Evolutionary conservation across 2,329 filamentous ascomycete species (phyloP).

Genomic region (Gliomastix tumulicola): DNA sequence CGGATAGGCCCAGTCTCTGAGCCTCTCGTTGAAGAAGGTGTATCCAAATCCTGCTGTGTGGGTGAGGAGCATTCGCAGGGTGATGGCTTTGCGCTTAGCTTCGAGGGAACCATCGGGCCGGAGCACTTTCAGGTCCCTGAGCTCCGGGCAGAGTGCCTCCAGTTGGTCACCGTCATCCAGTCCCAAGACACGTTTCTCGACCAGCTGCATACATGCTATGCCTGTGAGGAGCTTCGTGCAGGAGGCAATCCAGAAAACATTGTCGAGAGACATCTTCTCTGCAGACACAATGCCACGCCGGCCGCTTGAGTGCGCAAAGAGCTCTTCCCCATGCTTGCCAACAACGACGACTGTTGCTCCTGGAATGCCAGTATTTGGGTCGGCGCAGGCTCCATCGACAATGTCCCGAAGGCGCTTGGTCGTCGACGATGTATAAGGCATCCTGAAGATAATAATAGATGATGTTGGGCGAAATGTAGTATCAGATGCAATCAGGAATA

Average conservation of each 20-base stretch:
- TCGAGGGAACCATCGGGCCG: constrained; percentile 25
- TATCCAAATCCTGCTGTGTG: constrained; percentile 54
- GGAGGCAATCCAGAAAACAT: constrained; percentile 41
- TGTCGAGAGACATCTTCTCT: constrained; percentile 52
- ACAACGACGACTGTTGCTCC: constrained; percentile 38
- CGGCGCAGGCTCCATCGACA: constrained; percentile 26
- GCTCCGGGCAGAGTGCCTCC: constrained; percentile 40
- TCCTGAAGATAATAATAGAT: no score
- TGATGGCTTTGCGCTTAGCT: constrained; percentile 41
- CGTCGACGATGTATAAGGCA: constrained; percentile 1
- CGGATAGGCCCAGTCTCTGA: constrained; percentile 39
- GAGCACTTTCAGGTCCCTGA: constrained; percentile 37
- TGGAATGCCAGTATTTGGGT: constrained; percentile 31
- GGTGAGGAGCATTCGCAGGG: constrained; percentile 41
- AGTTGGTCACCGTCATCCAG: constrained; percentile 40
- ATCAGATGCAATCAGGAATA: no score
- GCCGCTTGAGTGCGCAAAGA: constrained; percentile 40
- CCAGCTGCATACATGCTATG: constrained; percentile 49
- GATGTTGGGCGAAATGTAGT: no score
- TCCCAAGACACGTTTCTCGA: constrained; percentile 39
- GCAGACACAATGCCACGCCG: constrained; percentile 31
- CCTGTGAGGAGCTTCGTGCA: constrained; percentile 51
- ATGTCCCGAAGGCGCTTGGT: constrained; percentile 12
- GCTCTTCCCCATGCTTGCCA: constrained; percentile 25
- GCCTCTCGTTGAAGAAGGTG: constrained; percentile 41